phyloP scores from a whole-genome alignment of 306 rosid species.

The Prunus mira region DNA sequence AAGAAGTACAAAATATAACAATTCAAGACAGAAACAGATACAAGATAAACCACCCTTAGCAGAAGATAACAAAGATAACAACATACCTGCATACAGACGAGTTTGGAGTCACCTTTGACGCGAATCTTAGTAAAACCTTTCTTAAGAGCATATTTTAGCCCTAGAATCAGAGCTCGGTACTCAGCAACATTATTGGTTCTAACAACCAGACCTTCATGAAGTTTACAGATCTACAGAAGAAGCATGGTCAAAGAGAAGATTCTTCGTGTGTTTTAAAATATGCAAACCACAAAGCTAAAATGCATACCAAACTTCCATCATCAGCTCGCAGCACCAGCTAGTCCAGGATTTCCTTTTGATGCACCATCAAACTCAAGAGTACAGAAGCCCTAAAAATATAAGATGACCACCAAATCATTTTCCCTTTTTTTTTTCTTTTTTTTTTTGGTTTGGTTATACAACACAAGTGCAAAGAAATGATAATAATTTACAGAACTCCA shows the following conservation, averaged over 20 bases:
- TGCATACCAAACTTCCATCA: constrained; percentile 77
- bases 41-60: background rate
- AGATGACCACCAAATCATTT: constrained; percentile 13
- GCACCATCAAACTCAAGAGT: constrained; percentile 83
- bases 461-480: background rate
- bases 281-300: constrained; percentile 19
- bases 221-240: constrained; percentile 62
- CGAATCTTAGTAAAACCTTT: constrained; percentile 67
- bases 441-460: background rate
- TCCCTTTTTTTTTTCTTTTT: background rate
- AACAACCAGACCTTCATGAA: constrained; percentile 77
- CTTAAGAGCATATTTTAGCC: constrained; percentile 77
- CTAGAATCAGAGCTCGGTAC: constrained; percentile 84
- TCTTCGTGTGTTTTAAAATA: constrained; percentile 7
- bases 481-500: background rate
- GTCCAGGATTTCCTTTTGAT: constrained; percentile 91
- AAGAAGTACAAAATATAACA: background rate
- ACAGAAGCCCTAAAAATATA: constrained; percentile 52
- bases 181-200: constrained; percentile 90
- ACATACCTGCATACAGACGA: constrained; percentile 92
- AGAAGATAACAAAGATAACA: background rate
- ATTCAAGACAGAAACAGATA: background rate
- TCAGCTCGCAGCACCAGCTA: constrained; percentile 84
- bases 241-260: constrained; percentile 30
- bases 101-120: constrained; percentile 88